These are phyloP conservation scores for Aquilaria yunnanensis DNA, from an alignment of 345 rosid genomes.

Conservation along the genomic window DNA sequence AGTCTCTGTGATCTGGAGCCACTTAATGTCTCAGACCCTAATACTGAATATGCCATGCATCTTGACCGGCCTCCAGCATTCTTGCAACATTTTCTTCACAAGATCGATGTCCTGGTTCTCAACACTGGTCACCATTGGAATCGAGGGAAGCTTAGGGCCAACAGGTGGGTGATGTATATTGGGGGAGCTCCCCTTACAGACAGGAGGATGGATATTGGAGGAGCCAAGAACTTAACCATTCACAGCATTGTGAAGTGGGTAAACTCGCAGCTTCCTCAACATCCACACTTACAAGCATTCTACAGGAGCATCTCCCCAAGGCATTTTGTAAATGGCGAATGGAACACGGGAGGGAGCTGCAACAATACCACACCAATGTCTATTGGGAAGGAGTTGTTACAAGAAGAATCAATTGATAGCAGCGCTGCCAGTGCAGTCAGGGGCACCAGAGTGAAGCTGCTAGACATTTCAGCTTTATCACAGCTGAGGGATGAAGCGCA, in stretches of 20 bases:
- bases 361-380: conserved; percentile 67
- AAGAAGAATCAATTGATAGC: conserved; percentile 52
- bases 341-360: conserved; percentile 79
- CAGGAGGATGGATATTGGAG: conserved; percentile 43
- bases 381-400: conserved; percentile 49
- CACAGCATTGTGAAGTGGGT: conserved; percentile 67
- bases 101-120: conserved; percentile 50
- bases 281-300: conserved; percentile 52
- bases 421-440: conserved; percentile 47
- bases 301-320: conserved; percentile 70
- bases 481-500: conserved; percentile 72
- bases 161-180: conserved; percentile 63
- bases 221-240: conserved; percentile 62
- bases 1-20: conserved; percentile 58
- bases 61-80: conserved; percentile 74
- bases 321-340: conserved; percentile 67
- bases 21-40: conserved; percentile 32
- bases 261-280: conserved; percentile 46
- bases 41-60: conserved; percentile 62
- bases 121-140: conserved; percentile 86
- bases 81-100: conserved; percentile 45
- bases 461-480: conserved; percentile 66
- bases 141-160: conserved; percentile 51
- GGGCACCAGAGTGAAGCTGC: conserved; percentile 58
- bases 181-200: conserved; percentile 41